Percentiles rank a stretch among this genome's conserved stretches.
Conservation (phyloP, 1,284 basidiomycete genomes). For the Malassezia nana region DNA sequence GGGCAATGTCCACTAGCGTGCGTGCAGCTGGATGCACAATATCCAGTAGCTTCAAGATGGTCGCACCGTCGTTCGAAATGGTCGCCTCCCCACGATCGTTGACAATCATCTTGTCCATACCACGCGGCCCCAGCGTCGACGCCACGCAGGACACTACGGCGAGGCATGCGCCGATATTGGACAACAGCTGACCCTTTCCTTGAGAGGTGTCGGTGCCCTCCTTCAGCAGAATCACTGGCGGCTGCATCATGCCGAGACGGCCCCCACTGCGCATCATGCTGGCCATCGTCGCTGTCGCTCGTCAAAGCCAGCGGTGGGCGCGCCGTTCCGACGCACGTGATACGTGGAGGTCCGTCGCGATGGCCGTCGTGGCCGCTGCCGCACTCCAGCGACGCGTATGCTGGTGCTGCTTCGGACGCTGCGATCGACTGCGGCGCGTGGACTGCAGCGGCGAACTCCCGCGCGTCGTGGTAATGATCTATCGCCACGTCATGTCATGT, state of each 20-base stretch:
- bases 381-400: not conserved
- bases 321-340: not conserved
- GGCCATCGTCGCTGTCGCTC: constrained; percentile 12
- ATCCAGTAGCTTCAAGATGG: constrained; percentile 89
- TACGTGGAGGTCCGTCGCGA: not conserved
- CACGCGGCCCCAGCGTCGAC: constrained; percentile 90
- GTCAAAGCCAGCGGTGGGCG: not conserved
- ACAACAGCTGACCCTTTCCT: constrained; percentile 82
- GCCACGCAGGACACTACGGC: constrained; percentile 52
- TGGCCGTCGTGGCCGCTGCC: not conserved
- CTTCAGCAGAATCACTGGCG: constrained; percentile 41
- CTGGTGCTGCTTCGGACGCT: not conserved
- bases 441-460: not conserved
- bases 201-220: constrained; percentile 93
- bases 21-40: constrained; percentile 95
- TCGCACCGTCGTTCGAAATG: constrained; percentile 95
- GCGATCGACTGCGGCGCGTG: not conserved
- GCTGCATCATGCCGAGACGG: constrained; percentile 34
- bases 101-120: constrained; percentile 87
- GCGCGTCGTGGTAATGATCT: not conserved
- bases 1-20: constrained; percentile 90
- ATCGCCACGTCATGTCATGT: constrained; percentile 10
- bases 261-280: constrained; percentile 16
- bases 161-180: constrained; percentile 63
- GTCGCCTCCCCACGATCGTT: constrained; percentile 72